These are phyloP conservation scores for Aegilops longissima DNA, from an alignment of 176 grass and related monocot genomes.

Conservation along the genomic window DNA sequence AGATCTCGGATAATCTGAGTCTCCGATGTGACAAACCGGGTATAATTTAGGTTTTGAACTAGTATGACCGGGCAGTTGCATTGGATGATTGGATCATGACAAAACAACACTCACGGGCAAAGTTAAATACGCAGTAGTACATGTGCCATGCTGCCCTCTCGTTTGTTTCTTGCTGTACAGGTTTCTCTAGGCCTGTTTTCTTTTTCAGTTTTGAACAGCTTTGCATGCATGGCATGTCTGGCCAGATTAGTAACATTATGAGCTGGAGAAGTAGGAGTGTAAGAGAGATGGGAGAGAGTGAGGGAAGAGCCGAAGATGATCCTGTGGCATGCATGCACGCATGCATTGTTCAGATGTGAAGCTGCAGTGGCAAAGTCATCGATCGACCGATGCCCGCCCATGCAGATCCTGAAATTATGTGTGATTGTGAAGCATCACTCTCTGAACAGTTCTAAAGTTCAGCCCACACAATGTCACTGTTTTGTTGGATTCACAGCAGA, in stretches of 20 bases:
- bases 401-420: neutral
- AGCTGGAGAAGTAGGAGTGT: too few species aligned
- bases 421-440: neutral
- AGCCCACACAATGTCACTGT: neutral
- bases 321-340: neutral
- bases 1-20: slow-evolving; percentile 16
- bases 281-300: too few species aligned
- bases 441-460: slow-evolving; percentile 13
- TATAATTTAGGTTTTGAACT: neutral
- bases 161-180: too few species aligned
- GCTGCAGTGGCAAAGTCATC: neutral
- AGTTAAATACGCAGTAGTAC: neutral
- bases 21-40: slow-evolving; percentile 20
- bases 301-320: neutral
- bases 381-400: neutral
- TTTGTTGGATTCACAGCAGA: neutral
- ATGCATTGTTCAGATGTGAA: neutral
- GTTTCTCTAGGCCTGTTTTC: too few species aligned
- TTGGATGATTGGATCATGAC: too few species aligned
- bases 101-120: slow-evolving; percentile 8
- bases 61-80: neutral
- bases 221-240: too few species aligned
- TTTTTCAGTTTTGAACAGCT: too few species aligned
- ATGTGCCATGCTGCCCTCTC: too few species aligned
- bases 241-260: too few species aligned